phyloP scores from a whole-genome alignment of 305 asterid species.

The Rubia balearica region DNA sequence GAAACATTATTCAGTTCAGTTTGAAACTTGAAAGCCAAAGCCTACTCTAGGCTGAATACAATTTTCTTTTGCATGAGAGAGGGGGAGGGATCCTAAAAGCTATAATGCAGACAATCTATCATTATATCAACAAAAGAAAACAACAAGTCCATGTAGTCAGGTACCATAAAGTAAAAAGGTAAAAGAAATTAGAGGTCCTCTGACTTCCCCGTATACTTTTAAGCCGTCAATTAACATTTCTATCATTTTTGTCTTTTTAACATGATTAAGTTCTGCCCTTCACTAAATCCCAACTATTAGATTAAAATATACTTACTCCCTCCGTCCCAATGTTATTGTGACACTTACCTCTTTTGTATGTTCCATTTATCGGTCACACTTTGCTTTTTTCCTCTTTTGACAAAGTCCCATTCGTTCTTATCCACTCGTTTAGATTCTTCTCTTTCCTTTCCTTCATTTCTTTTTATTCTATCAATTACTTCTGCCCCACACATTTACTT shows the following conservation, averaged over 20 bases:
- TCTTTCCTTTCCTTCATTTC: background rate
- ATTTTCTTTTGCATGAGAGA: background rate
- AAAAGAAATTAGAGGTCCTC: background rate
- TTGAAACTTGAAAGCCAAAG: constrained; percentile 1
- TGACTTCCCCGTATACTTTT: background rate
- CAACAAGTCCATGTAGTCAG: background rate
- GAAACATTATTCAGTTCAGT: background rate
- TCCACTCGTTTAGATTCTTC: background rate
- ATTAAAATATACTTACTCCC: background rate
- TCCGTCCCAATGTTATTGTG: background rate
- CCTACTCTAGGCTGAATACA: background rate
- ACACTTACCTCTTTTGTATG: background rate
- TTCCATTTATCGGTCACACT: background rate
- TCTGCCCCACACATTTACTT: background rate
- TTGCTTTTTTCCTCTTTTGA: background rate
- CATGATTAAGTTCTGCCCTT: background rate
- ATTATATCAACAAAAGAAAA: background rate
- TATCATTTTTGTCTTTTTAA: background rate
- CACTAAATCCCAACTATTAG: background rate
- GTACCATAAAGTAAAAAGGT: background rate
- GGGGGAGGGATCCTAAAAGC: background rate
- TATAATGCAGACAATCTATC: background rate
- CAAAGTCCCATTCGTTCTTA: background rate
- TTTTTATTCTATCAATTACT: background rate
- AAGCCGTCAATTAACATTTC: background rate